Percentiles rank a stretch among this genome's conserved stretches.
These are phyloP conservation scores for Rhizophagus sp. DNA, from an alignment of 192 early-diverging fungal species.

Conservation along the genomic window DNA sequence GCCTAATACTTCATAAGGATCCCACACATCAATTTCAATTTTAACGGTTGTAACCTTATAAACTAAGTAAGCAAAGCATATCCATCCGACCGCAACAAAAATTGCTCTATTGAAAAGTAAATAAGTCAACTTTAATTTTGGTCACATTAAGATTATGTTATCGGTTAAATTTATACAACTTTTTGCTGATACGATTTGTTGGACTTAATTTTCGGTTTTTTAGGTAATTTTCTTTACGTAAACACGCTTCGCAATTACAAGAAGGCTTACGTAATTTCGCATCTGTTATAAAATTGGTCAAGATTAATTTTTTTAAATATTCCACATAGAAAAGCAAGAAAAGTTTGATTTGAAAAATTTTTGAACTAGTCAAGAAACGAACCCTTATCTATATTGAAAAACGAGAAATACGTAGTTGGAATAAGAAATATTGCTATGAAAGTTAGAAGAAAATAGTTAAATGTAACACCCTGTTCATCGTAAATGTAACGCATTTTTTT, in stretches of 20 bases:
- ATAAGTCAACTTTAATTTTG: neutral
- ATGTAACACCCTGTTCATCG: conserved; percentile 92
- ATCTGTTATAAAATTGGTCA: neutral
- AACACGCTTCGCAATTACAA: conserved; percentile 42
- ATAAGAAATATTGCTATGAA: conserved; percentile 80
- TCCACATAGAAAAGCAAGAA: neutral
- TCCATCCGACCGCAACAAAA: conserved; percentile 64
- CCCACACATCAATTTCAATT: conserved; percentile 74
- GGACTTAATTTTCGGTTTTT: conserved; percentile 32
- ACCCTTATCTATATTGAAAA: conserved; percentile 45
- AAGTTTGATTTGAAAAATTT: too few relatives aligned
- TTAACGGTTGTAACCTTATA: conserved; percentile 66
- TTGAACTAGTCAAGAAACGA: neutral
- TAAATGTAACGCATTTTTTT: conserved; percentile 75
- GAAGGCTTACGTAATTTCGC: conserved; percentile 19
- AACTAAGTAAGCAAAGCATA: conserved; percentile 61
- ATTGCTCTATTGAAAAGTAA: conserved; percentile 38
- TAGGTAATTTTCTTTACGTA: conserved; percentile 33
- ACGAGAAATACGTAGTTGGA: conserved; percentile 65
- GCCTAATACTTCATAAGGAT: conserved; percentile 93
- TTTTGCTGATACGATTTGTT: conserved; percentile 35
- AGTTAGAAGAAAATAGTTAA: conserved; percentile 91
- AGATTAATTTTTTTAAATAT: neutral
- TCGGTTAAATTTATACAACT: neutral
- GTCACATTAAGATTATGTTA: neutral